These are phyloP conservation scores for Neofusicoccum sp. DNA, from an alignment of 2,329 filamentous ascomycete species.

Conservation along the genomic window DNA sequence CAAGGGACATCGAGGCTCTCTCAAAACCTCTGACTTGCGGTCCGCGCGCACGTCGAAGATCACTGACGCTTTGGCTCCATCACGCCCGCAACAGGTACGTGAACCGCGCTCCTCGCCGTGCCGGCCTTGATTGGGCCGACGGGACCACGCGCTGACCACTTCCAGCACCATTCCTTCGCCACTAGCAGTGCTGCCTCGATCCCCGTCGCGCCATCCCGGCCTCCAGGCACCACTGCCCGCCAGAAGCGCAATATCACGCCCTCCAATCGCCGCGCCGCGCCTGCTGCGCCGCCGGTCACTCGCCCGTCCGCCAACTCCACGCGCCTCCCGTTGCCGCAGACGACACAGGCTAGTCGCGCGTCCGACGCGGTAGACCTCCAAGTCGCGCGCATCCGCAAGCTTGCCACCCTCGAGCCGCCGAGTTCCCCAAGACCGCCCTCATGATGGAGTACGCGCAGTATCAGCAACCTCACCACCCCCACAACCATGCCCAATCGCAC, in stretches of 20 bases:
- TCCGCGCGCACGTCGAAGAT: conserved; percentile 15
- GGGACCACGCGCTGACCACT: conserved; percentile 30
- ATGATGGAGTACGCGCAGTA: conserved; percentile 52
- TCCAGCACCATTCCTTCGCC: conserved; percentile 34
- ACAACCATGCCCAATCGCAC: conserved; percentile 42
- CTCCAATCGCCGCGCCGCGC: conserved; percentile 29
- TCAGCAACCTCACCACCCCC: conserved; percentile 45
- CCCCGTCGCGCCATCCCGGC: conserved; percentile 29
- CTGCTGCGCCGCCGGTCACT: conserved; percentile 19
- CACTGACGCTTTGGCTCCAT: conserved; percentile 21
- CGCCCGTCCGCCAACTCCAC: conserved; percentile 22
- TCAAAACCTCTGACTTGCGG: conserved; percentile 24
- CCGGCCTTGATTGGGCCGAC: conserved; percentile 28
- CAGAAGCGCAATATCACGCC: conserved; percentile 3
- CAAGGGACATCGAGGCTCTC: conserved; percentile 28
- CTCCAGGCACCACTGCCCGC: conserved; percentile 20
- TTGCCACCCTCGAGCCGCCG: not conserved
- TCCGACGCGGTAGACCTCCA: conserved; percentile 29
- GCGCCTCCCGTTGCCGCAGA: conserved; percentile 24
- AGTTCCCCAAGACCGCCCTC: conserved; percentile 12
- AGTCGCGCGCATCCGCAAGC: conserved; percentile 11
- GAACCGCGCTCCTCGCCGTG: conserved; percentile 19
- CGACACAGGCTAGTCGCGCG: conserved; percentile 32
- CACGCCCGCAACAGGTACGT: conserved; percentile 23
- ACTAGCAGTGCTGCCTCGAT: conserved; percentile 27